Evolutionary conservation across 2,329 filamentous ascomycete species (phyloP).

Genomic region (Epichloe brachyelytri): DNA sequence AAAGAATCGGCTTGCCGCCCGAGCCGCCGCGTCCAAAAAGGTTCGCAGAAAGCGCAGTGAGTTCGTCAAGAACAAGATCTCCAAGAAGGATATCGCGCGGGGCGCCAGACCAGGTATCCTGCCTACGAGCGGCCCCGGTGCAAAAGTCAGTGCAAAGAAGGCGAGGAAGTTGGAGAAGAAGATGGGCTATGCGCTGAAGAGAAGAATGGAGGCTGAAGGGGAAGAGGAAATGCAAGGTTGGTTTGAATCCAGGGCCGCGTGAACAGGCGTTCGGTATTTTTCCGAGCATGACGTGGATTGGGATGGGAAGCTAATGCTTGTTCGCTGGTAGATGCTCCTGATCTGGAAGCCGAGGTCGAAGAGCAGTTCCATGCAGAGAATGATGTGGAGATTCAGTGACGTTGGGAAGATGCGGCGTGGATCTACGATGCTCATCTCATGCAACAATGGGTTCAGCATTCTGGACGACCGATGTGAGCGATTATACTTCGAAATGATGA

Average conservation of each 20-base stretch:
- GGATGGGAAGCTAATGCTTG: not conserved
- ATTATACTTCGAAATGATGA: accelerated
- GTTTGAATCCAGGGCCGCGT: constrained; percentile 2
- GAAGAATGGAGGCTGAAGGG: constrained; percentile 37
- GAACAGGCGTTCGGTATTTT: not conserved
- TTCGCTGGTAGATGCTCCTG: constrained; percentile 10
- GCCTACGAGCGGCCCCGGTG: constrained; percentile 41
- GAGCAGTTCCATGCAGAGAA: constrained; percentile 9
- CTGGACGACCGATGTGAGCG: not conserved
- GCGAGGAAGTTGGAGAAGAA: constrained; percentile 42
- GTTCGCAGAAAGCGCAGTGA: constrained; percentile 28
- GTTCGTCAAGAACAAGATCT: constrained; percentile 24
- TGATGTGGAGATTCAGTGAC: constrained; percentile 12
- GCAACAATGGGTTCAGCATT: not conserved
- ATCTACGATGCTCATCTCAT: not conserved
- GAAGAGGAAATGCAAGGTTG: constrained; percentile 37
- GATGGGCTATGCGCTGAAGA: constrained; percentile 37
- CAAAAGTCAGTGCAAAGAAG: constrained; percentile 40
- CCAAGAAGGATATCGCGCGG: constrained; percentile 30
- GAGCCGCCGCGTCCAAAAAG: constrained; percentile 31
- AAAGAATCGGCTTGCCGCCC: constrained; percentile 37
- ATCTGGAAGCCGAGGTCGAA: constrained; percentile 1
- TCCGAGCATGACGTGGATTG: not conserved
- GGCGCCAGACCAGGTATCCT: constrained; percentile 40
- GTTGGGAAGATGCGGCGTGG: not conserved